Evolutionary conservation across 2,329 filamentous ascomycete species (phyloP).

Genomic region (Alternaria sp.): DNA sequence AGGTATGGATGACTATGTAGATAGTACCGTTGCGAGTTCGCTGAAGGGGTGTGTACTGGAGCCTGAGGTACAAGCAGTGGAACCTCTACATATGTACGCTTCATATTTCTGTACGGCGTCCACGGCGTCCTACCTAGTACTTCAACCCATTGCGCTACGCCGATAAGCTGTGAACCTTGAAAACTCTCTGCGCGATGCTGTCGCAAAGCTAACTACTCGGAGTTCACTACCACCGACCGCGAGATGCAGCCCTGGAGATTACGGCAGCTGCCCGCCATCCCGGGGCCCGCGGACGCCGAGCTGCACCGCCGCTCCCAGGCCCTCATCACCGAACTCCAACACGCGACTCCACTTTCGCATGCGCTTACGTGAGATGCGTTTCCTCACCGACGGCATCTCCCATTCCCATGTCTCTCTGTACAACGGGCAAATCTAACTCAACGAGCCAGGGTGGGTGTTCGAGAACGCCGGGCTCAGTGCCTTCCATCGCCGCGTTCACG

Average conservation of each 20-base stretch:
- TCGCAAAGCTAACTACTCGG: slow-evolving; percentile 11
- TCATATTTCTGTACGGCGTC: neutral
- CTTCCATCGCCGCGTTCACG: slow-evolving; percentile 63
- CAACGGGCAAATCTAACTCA: slow-evolving; percentile 52
- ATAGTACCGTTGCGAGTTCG: neutral
- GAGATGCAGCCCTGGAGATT: neutral
- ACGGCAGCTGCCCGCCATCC: neutral
- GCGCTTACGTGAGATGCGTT: neutral
- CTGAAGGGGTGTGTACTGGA: neutral
- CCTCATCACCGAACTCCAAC: neutral
- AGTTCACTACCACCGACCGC: slow-evolving; percentile 8
- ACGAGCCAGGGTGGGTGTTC: slow-evolving; percentile 62
- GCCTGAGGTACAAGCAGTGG: neutral
- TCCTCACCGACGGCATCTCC: too few species aligned
- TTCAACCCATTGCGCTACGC: neutral
- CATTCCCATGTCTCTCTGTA: neutral
- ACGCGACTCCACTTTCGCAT: neutral
- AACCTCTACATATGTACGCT: neutral
- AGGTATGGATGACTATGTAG: neutral
- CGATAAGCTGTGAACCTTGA: slow-evolving; percentile 5
- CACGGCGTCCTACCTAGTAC: neutral
- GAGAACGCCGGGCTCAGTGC: slow-evolving; percentile 51
- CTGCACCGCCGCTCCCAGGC: neutral
- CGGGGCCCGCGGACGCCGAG: slow-evolving; percentile 7
- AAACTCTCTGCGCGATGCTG: neutral